A percentile compares a stretch with the other conserved stretches of the same genome.
These are phyloP conservation scores for Aspergillus glaucus DNA, from an alignment of 2,329 filamentous ascomycete species.

Conservation along the genomic window DNA sequence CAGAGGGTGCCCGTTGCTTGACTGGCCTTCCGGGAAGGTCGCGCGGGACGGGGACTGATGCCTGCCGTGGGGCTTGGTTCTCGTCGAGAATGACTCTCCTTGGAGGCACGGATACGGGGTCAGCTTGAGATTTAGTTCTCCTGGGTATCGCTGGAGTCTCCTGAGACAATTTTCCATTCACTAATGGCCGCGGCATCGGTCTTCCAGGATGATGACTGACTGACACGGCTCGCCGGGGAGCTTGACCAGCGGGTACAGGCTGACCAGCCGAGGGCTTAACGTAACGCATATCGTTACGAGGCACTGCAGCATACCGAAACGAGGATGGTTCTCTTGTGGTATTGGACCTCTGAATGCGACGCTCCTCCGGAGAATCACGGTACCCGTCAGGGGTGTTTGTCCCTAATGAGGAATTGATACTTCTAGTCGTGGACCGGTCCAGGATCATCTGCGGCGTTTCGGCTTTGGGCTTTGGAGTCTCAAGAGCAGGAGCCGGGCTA, in stretches of 20 bases:
- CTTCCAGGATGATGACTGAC: slow-evolving; percentile 12
- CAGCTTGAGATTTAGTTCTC: background rate
- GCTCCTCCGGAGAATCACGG: background rate
- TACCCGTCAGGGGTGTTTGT: background rate
- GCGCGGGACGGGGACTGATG: background rate
- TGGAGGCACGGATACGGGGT: background rate
- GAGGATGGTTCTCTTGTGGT: slow-evolving; percentile 9
- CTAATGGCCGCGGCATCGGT: slow-evolving; percentile 1
- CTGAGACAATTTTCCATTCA: slow-evolving; percentile 5
- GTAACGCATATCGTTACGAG: slow-evolving; percentile 16
- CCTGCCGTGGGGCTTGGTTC: background rate
- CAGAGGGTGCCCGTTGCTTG: slow-evolving; percentile 1
- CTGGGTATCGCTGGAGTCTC: background rate
- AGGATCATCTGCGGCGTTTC: background rate
- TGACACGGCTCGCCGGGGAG: slow-evolving; percentile 21
- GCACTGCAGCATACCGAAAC: slow-evolving; percentile 12
- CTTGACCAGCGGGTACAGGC: slow-evolving; percentile 14
- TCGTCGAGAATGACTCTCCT: background rate
- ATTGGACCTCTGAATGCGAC: slow-evolving; percentile 1
- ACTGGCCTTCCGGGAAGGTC: background rate
- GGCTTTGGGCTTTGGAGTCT: slow-evolving; percentile 8
- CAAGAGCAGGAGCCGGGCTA: slow-evolving; percentile 8
- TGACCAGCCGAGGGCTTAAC: slow-evolving; percentile 8
- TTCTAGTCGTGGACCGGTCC: background rate
- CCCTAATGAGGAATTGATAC: background rate